phyloP scores from a whole-genome alignment of 371 early-diverging fungal species.

The Entomophthora muscae region DNA sequence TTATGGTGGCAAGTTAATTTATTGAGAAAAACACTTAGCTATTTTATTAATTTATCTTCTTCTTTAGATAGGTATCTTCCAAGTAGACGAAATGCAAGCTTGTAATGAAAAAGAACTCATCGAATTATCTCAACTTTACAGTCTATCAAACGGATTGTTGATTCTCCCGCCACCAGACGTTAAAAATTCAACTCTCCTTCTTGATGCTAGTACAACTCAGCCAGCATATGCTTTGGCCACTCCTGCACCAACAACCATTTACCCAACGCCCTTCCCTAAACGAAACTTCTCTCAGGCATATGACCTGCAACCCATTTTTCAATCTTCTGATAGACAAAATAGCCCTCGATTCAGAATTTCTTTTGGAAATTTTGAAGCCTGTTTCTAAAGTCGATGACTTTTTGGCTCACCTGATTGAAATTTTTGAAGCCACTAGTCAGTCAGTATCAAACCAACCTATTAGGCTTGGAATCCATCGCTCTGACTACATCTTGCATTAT shows the following conservation, averaged over 20 bases:
- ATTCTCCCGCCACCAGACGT: slow-evolving; percentile 35
- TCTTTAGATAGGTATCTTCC: too few relatives aligned
- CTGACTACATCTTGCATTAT: slow-evolving; percentile 83
- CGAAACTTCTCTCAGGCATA: slow-evolving; percentile 52
- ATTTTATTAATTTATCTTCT: too few relatives aligned
- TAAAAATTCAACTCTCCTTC: slow-evolving; percentile 3
- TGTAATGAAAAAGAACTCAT: not conserved
- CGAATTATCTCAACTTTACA: not conserved
- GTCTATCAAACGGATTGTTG: slow-evolving; percentile 44
- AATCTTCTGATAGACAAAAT: slow-evolving; percentile 68
- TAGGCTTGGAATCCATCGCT: slow-evolving; percentile 72
- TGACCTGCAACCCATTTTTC: slow-evolving; percentile 53
- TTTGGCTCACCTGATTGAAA: slow-evolving; percentile 47
- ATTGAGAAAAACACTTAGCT: too few relatives aligned
- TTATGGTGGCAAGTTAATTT: too few relatives aligned
- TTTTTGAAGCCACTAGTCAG: slow-evolving; percentile 41
- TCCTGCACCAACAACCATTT: slow-evolving; percentile 78
- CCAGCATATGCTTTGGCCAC: slow-evolving; percentile 19
- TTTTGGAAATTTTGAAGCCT: slow-evolving; percentile 55
- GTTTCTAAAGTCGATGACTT: slow-evolving; percentile 71
- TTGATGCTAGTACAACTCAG: slow-evolving; percentile 16
- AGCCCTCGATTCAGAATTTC: slow-evolving; percentile 53
- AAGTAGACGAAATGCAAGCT: too few relatives aligned
- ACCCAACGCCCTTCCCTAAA: slow-evolving; percentile 73
- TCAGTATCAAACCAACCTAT: slow-evolving; percentile 44